Base-by-base conservation (phyloP, 305 asterid species). In the Solanum hybrid region DNA sequence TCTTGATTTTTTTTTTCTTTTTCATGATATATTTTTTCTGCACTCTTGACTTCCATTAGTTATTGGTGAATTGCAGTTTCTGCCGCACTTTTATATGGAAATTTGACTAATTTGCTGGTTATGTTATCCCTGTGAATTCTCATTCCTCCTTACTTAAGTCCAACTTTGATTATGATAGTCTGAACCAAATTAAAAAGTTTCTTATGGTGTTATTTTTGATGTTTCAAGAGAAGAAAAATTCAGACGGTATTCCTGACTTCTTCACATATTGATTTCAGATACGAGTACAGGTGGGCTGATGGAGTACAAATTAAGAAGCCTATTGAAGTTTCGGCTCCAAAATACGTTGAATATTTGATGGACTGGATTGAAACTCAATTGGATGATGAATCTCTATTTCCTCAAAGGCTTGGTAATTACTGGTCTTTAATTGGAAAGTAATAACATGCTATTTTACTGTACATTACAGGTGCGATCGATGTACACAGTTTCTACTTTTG, bases 301-400 rank as follows among this genome's bases (percentile, higher is more conserved):
- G 99, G 99, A 45, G 96, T 97, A 77, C 94, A 91, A 88, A 96
- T 97, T 80, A 97, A 96, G 94, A 97, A 96, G 92, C 99, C 99
- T 24, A 97, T 97, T 87, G 99, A 97, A 93, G 99, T 97, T 93
- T 96, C 99, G 14, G 99, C 99, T 87, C 99, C 99, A 45, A 97
- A 97, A 88, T 97, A 97, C 78, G 98, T 95, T 34, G 99, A 97
- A 89, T 97, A 97, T 91, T 91, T 97, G 90, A 97, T 97, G 99
- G 98, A 96, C 92, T 97, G 99, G 99, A 97, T 96, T 82, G 99
- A 97, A 91, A 91, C 98, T 29, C 99, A 97, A 93, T 92, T 97
- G 93, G 99, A 97, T 89, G 98, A 97, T 24, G 99, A 97, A 91
- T 94, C 98, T 38, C 90, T 97, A 90, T 97, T 97, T 93, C 99